Evolutionary conservation across 2,329 filamentous ascomycete species (phyloP), one percentile per base, ranked within the genome.

Genomic region (Phialemoniopsis sp.): DNA sequence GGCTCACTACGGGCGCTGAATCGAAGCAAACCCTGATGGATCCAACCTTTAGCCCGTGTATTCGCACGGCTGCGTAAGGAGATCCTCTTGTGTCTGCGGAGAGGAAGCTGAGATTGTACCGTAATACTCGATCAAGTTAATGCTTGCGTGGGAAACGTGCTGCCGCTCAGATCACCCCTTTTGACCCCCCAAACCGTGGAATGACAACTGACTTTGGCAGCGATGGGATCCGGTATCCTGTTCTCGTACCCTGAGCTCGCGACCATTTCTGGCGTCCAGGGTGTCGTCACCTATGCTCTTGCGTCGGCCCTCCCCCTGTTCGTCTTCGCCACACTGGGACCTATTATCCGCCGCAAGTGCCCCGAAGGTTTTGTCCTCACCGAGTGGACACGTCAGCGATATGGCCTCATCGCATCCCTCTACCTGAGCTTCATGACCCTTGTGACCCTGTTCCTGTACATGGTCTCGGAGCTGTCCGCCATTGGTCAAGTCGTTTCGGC

Each of bases 71-170:
- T 6, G 21, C 21, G 6, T 10, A 10, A 26, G 21, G 21, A 26
- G 21, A 26, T 26, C 21, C 6, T 26, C 21, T 26, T 26, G 21
- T 26, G 41, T 49, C 43, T 60, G 68, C 49, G 54, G 59, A 66
- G 57, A 78, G 70, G 78, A 89, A 79, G 87, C 87, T 91, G 87
- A 93, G 87, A 91, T 84, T 82, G 85, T 80, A 93, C 87, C 87
- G 87, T 90, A 73, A 85, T 82, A 91, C 87, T 91, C 87, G 87
- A 93, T 87, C 87, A 93, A 93, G 87, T 87, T 91, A 93, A 91
- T 89, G 85, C 87, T 93, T 93, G 87, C 87, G 87, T 91, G 87
- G 83, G 87, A 86, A 91, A 90, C 76, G 87, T 91, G 87, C 85
- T 90, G 87, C 87, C 87, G 86, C 86, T 88, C 80, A 69, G 65